Evolutionary conservation across 805 yeast species (phyloP), one percentile per base, ranked within the genome.

Genomic region (Lipomyces kockii): DNA sequence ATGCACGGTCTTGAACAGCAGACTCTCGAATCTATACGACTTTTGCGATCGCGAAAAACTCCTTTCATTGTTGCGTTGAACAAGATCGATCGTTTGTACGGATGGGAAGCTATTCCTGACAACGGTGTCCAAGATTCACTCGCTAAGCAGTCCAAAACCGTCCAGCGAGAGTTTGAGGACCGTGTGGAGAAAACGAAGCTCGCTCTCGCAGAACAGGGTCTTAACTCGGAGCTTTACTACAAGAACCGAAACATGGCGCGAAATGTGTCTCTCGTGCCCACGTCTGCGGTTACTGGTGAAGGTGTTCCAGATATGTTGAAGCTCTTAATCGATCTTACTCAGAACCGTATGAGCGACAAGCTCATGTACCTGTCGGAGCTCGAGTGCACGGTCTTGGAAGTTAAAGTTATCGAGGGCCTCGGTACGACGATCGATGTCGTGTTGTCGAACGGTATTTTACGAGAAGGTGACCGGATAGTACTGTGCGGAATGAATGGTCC

Each of bases 1-100:
- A 95, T 93, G 97, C 99, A 95, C 83, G 99, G 99, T 79, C 85
- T 95, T 73, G 99, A 95, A 83, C 98, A 89, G 78, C 99, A 95
- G 83, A 95, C 99, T 20, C 81, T 94, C 68, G 99, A 95, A 83
- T 92, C 97, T 27, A 91, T 95, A 75, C 86, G 90, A 77, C 84
- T 95, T 73, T 86, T 95, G 79, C 87, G 97, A 80, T 98, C 95
- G 78, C 87, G 97, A 81, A 95, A 95, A 83, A 97, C 99, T 56
- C 99, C 99, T 59, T 95, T 95, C 77, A 86, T 95, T 73, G 99
- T 95, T 73, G 99, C 99, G 2, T 84, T 95, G 77, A 95, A 95
- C 85, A 95, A 95, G 83, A 92, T 95, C 75, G 99, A 95, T 84
- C 92, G 99, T 83, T 84, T 95, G 71, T 95, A 92, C 78, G 98